Evolutionary conservation across 306 rosid species (phyloP).

Genomic region (Sicyos baderoa): DNA sequence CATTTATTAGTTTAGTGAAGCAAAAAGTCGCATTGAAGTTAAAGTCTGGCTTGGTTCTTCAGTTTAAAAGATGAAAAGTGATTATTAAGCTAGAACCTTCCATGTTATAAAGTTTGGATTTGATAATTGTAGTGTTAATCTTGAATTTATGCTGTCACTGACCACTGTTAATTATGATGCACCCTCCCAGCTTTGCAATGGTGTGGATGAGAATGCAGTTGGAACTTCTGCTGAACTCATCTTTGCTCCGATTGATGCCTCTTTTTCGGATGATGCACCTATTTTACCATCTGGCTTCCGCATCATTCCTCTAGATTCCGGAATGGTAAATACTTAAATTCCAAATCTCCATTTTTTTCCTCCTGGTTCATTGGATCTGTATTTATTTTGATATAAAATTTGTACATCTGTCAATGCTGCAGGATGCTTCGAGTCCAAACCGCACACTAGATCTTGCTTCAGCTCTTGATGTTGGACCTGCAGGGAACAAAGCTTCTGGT

Average conservation of each 20-base stretch:
- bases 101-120: not conserved
- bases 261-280: conserved; percentile 92
- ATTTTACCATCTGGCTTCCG: conserved; percentile 93
- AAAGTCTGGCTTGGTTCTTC: not conserved
- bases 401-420: conserved; percentile 19
- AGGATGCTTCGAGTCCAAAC: conserved; percentile 81
- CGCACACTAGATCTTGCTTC: conserved; percentile 97
- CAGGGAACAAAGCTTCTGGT: conserved; percentile 58
- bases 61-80: not conserved
- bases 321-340: conserved; percentile 33
- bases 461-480: conserved; percentile 78
- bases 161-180: no score
- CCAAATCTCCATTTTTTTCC: not conserved
- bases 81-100: not conserved
- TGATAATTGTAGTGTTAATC: not conserved
- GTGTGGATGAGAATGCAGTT: conserved; percentile 79
- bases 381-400: conserved; percentile 8
- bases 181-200: conserved; percentile 62
- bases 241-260: conserved; percentile 97
- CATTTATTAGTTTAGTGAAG: not conserved
- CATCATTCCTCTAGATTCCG: conserved; percentile 81
- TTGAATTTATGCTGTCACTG: not conserved
- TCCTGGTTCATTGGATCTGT: not conserved
- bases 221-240: conserved; percentile 85
- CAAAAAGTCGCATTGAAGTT: not conserved